Evolutionary conservation across 129 eudicot species (phyloP).

Genomic region (Flaveria bidentis): DNA sequence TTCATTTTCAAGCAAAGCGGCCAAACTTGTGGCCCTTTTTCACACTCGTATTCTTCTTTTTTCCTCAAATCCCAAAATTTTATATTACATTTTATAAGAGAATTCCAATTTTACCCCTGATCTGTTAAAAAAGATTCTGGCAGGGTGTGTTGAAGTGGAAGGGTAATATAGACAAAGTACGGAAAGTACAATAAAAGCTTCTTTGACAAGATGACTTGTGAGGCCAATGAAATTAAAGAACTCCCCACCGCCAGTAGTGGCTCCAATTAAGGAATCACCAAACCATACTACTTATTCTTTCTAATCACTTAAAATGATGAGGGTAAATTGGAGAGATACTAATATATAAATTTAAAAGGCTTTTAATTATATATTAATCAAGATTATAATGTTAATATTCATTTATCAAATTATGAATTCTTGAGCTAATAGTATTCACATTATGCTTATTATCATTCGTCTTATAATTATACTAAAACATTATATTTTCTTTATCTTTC

Average conservation of each 20-base stretch:
- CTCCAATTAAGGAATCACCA: conserved; percentile 48
- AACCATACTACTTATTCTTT: conserved; percentile 18
- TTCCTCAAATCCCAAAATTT: conserved; percentile 1
- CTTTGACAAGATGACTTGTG: conserved; percentile 30
- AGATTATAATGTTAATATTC: too few relatives aligned
- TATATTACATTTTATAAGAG: background rate
- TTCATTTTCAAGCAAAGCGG: conserved; percentile 71
- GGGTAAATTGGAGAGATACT: background rate
- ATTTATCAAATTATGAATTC: too few relatives aligned
- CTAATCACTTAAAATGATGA: background rate
- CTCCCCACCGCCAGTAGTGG: conserved; percentile 36
- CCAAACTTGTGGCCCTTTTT: conserved; percentile 43
- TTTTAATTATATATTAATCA: too few relatives aligned
- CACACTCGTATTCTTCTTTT: conserved; percentile 24
- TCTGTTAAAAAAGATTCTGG: background rate
- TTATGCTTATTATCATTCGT: too few relatives aligned
- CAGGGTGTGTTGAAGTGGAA: background rate
- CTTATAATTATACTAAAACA: too few relatives aligned
- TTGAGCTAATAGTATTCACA: too few relatives aligned
- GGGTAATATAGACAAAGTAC: conserved; percentile 37
- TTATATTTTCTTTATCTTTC: too few relatives aligned
- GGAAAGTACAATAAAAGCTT: conserved; percentile 39
- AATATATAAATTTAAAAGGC: too few relatives aligned
- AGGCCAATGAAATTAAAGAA: conserved; percentile 10
- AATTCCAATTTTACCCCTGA: conserved; percentile 23